A percentile compares a stretch with the other conserved stretches of the same genome.
Evolutionary conservation across 2,329 filamentous ascomycete species (phyloP).

Genomic region (Emmonsiellopsis sp.): DNA sequence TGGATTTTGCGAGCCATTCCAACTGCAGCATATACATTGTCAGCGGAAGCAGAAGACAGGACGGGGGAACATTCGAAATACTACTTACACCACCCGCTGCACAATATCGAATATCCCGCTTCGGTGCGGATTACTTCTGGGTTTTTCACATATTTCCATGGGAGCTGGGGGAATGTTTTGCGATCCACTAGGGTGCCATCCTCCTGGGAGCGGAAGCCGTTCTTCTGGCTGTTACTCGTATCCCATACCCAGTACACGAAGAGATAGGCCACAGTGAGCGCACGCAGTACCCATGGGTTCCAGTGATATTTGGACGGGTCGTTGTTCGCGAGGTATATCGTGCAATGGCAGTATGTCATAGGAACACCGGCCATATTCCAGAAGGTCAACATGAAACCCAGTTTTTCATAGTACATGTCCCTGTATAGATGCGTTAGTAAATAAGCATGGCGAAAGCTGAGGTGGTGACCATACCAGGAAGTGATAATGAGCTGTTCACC

Average conservation of each 20-base stretch:
- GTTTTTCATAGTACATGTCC: conserved; percentile 97
- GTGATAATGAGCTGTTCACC: conserved; percentile 83
- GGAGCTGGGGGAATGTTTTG: conserved; percentile 77
- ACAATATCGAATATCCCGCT: conserved; percentile 65
- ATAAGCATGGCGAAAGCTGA: neutral
- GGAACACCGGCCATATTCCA: conserved; percentile 92
- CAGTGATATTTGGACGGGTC: conserved; percentile 66
- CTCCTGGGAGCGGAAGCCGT: conserved; percentile 74
- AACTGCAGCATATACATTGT: conserved; percentile 30
- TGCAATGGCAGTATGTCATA: conserved; percentile 86
- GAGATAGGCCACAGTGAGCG: conserved; percentile 60
- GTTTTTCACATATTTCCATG: conserved; percentile 73
- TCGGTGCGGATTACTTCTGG: conserved; percentile 66
- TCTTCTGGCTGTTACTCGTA: conserved; percentile 86
- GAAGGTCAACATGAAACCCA: conserved; percentile 95
- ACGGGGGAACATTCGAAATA: conserved; percentile 24
- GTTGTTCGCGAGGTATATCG: conserved; percentile 78
- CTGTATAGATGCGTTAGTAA: conserved; percentile 21
- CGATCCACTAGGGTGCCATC: conserved; percentile 59
- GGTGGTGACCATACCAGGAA: conserved; percentile 51
- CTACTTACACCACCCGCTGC: conserved; percentile 65
- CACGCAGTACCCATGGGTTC: conserved; percentile 57
- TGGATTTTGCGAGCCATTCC: conserved; percentile 68
- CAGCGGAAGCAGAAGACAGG: neutral
- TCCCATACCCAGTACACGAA: conserved; percentile 88